Evolutionary conservation across 371 early-diverging fungal genomes (phyloP), one percentile per base, ranked within the genome.

Genomic region (Parasitella parasitica): DNA sequence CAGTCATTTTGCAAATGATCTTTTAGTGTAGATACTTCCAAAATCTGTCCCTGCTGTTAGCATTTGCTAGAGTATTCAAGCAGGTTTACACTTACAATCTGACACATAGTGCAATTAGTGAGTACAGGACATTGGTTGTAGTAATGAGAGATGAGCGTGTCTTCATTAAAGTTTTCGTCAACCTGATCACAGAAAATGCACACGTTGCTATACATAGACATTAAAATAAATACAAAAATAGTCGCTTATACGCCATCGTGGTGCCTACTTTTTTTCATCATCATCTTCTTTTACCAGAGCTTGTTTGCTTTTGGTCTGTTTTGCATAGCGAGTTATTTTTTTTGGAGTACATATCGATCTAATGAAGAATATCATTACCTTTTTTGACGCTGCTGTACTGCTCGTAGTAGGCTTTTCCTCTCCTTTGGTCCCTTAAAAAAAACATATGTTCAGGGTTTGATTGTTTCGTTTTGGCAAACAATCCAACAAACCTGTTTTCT

Each of bases 111-210:
- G 57, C 94, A 94, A 16, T 80, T 84, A 28, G 84, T 84, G 6
- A 91, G 76, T 66, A 88, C 80, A 15, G 89, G 88, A 59, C 94
- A 94, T 16, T 88, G 83, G 28, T 82, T 76, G 81, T 92, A 91
- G 63, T 92, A 92, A 64, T 94, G 94, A 6, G 77, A 65, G 22
- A 92, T 89, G 4, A 94, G 69, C 0, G 76, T 83, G 43, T 91
- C 89, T 41, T 91, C 91, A 9, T 87, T 91, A 57, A 92, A 94
- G 0, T 64, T 70, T 11, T 76, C 77, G 56, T 84, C 86, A 7
- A 72, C 70, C 66, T 91, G 87, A 32, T 89, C 91, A 67, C 94
- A 94, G 57, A 94, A 94, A 13, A 92, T 88, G 70, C 94, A 94
- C 15, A 65, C 39, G 26, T 50, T 50, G 27, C 50, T 50, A 30